Percentiles rank a stretch among this genome's conserved stretches.
phyloP scores from a whole-genome alignment of 2,329 filamentous ascomycete species.

The Talaromyces sp. region DNA sequence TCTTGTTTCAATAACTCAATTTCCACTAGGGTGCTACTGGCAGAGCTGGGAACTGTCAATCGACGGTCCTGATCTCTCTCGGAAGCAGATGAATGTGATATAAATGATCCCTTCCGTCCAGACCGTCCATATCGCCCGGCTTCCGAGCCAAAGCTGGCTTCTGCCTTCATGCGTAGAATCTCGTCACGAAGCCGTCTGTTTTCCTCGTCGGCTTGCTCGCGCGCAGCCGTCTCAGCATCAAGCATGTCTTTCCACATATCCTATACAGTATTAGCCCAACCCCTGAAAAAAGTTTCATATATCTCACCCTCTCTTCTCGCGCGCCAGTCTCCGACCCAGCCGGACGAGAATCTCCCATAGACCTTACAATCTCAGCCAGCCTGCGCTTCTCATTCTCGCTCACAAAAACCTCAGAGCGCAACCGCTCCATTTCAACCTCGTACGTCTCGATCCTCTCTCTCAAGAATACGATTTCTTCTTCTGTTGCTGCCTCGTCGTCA shows the following conservation, averaged over 20 bases:
- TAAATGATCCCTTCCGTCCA: slow-evolving; percentile 29
- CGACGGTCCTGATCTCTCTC: slow-evolving; percentile 25
- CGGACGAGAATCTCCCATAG: slow-evolving; percentile 50
- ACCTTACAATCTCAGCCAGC: slow-evolving; percentile 73
- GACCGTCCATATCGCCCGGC: slow-evolving; percentile 27
- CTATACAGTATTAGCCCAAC: slow-evolving; percentile 28
- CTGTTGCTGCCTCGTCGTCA: slow-evolving; percentile 47
- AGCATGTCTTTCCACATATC: slow-evolving; percentile 95
- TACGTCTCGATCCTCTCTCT: slow-evolving; percentile 82
- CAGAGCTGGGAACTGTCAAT: slow-evolving; percentile 49
- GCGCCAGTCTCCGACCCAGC: slow-evolving; percentile 46
- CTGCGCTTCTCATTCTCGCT: slow-evolving; percentile 82
- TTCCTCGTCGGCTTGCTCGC: slow-evolving; percentile 87
- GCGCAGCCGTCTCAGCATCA: slow-evolving; percentile 80
- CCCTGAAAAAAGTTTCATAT: slow-evolving; percentile 2
- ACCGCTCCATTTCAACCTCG: slow-evolving; percentile 73
- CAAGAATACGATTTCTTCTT: slow-evolving; percentile 80
- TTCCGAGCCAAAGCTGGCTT: slow-evolving; percentile 24
- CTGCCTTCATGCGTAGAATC: slow-evolving; percentile 60
- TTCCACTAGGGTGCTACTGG: slow-evolving; percentile 70
- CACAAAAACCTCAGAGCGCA: slow-evolving; percentile 69
- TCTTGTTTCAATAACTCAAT: slow-evolving; percentile 80
- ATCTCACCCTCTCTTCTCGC: slow-evolving; percentile 41
- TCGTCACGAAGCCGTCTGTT: slow-evolving; percentile 80
- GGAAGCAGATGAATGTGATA: slow-evolving; percentile 32